A percentile compares a stretch with the other conserved stretches of the same genome.
Evolutionary conservation across 2,329 filamentous ascomycete species (phyloP).

Genomic region (Leptographium wingfieldii): DNA sequence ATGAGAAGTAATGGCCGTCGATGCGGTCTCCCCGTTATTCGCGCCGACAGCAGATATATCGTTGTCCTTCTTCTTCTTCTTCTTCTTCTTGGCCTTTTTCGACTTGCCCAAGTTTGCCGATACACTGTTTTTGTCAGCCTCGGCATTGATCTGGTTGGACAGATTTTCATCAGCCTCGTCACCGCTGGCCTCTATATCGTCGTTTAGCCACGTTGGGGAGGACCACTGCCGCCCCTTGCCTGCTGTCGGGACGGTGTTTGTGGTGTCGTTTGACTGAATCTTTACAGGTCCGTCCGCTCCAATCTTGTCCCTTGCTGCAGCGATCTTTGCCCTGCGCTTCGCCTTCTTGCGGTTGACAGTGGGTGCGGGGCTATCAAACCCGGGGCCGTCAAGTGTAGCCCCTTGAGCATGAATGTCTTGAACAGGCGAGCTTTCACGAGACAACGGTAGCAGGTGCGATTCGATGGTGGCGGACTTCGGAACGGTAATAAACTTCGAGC

Average conservation of each 20-base stretch:
- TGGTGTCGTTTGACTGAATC: conserved; percentile 28
- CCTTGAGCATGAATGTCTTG: conserved; percentile 9
- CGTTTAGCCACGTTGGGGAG: conserved; percentile 24
- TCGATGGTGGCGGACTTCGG: conserved; percentile 42
- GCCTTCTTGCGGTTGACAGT: conserved; percentile 85
- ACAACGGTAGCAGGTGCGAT: conserved; percentile 39
- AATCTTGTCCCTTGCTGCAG: conserved; percentile 48
- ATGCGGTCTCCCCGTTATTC: conserved; percentile 16
- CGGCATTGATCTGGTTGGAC: conserved; percentile 23
- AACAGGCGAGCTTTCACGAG: conserved; percentile 23
- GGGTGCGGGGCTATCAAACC: conserved; percentile 7
- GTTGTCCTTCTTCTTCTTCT: conserved; percentile 35
- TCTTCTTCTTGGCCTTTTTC: conserved; percentile 58
- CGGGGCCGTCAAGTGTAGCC: not conserved
- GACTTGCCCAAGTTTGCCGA: conserved; percentile 24
- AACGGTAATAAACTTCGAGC: conserved; percentile 55
- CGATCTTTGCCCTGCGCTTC: conserved; percentile 80
- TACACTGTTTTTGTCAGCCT: conserved; percentile 20
- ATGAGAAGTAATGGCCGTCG: conserved; percentile 10
- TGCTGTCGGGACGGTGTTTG: conserved; percentile 19
- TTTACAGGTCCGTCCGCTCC: conserved; percentile 29
- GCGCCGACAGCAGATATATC: not conserved
- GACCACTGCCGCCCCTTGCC: not conserved
- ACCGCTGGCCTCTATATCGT: conserved; percentile 43
- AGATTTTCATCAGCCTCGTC: conserved; percentile 31